Evolutionary conservation across 1,284 basidiomycete species (phyloP), one percentile per base, ranked within the genome.

Genomic region (Ceratobasidium papillatum): DNA sequence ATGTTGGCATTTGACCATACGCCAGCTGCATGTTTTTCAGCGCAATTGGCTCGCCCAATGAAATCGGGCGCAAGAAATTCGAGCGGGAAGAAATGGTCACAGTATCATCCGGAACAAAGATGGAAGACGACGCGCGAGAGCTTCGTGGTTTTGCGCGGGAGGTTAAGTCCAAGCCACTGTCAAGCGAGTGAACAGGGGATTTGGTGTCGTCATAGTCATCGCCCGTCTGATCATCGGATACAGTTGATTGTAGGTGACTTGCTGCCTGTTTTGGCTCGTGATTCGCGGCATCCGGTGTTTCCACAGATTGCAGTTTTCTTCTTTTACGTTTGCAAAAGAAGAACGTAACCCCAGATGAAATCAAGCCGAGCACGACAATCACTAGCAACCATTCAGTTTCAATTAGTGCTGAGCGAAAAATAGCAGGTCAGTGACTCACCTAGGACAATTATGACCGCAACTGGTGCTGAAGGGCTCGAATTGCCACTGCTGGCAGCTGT

Each of bases 111-210:
- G 62, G 32, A 27, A 62, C 22, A 22, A 72, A 51, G 27, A 72
- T 72, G 30, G 69, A 72, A 62, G 69, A 72, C 56, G 69, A 72
- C 1, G 69, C 69, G 41, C 69, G 69, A 9, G 69, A 72, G 30
- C 45, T 64, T n/a, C 47, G 62, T n/a, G 62, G 30, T 64, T 64
- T 64, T 8, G 43, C 22, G 19, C 30, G 43, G n/a, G 62, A 30
- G 3, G 47, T 51, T 1, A 49, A 17, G 17, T 49, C 47, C 14
- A 49, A 12, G 17, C 45, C 45, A 27, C 62, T 49, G 30, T 49
- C 62, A 45, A 64, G 43, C 32, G 62, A 49, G 32, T 43, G 22
- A 32, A 34, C n/a, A 5, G n/a, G 17, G 9, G 69, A 72, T 47
- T 49, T 56, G 11, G 9, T 51, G 27, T n/a, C 47, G 36, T 72